Conservation (phyloP, 345 rosid genomes). For the Iberis pinnata region DNA sequence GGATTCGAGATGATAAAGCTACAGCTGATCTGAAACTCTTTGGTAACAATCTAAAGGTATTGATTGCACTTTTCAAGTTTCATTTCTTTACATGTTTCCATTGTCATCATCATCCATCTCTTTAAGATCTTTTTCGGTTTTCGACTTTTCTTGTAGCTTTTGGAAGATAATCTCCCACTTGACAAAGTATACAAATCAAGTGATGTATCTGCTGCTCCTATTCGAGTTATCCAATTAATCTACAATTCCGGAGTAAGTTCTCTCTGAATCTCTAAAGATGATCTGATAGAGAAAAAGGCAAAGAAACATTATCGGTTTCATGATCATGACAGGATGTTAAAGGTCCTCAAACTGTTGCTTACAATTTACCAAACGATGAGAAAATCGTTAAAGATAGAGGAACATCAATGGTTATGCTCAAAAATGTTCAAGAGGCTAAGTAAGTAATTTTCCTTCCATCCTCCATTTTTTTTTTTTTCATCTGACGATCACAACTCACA, state of each 20-base stretch:
- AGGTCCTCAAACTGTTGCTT: constrained; percentile 97
- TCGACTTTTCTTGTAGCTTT: constrained; percentile 35
- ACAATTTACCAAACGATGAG: constrained; percentile 91
- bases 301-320: constrained; percentile 13
- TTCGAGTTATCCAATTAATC: constrained; percentile 77
- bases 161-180: constrained; percentile 89
- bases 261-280: constrained; percentile 11
- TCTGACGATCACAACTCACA: constrained; percentile 1
- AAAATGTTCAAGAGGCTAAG: constrained; percentile 87
- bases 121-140: background rate
- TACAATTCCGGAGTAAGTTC: constrained; percentile 82
- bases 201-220: constrained; percentile 75
- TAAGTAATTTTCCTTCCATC: constrained; percentile 26
- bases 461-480: constrained; percentile 4
- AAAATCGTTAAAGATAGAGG: constrained; percentile 82
- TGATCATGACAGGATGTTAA: constrained; percentile 63
- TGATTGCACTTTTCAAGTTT: background rate
- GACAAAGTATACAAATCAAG: constrained; percentile 65
- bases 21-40: constrained; percentile 78
- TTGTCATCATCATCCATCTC: constrained; percentile 6
- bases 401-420: constrained; percentile 95
- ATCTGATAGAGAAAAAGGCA: background rate
- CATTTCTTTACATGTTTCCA: background rate
- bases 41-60: constrained; percentile 78
- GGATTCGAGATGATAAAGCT: constrained; percentile 76